Conservation (phyloP, 1,284 basidiomycete genomes). For the Cerioporus squamosus region DNA sequence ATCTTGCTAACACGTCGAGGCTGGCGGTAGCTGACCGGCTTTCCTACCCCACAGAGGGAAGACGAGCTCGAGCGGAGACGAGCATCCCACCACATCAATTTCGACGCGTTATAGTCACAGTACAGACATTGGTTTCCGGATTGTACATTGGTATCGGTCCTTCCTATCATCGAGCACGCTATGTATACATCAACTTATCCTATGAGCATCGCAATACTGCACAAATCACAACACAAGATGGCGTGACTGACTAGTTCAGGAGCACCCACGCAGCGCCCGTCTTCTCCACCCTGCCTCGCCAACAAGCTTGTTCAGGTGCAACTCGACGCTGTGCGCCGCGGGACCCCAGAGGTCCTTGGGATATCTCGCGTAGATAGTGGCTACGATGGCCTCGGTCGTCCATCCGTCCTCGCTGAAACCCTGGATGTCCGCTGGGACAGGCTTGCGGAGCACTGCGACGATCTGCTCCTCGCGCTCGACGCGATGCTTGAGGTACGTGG, state of each 20-base stretch:
- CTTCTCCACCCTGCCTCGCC: constrained; percentile 62
- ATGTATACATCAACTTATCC: constrained; percentile 11
- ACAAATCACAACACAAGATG: background rate
- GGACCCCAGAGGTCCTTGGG: constrained; percentile 75
- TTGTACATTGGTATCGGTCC: constrained; percentile 7
- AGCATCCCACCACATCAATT: constrained; percentile 94
- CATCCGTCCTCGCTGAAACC: constrained; percentile 36
- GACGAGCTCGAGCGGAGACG: constrained; percentile 90
- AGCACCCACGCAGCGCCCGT: constrained; percentile 43
- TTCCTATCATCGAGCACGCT: constrained; percentile 6
- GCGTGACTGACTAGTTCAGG: constrained; percentile 13
- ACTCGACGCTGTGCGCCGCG: constrained; percentile 69
- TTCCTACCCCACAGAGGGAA: constrained; percentile 63
- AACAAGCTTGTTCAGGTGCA: constrained; percentile 80
- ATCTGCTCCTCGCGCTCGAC: constrained; percentile 85
- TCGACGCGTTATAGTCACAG: constrained; percentile 78
- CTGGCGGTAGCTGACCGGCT: background rate
- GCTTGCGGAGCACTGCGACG: constrained; percentile 55
- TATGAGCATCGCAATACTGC: background rate
- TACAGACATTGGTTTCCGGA: constrained; percentile 19
- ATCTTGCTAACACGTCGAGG: background rate
- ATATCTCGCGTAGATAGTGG: constrained; percentile 70
- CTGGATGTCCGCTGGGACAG: constrained; percentile 26
- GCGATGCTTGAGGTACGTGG: constrained; percentile 82
- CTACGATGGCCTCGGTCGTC: constrained; percentile 72